Base-by-base conservation (phyloP, 768 basidiomycete species). In the Pholiota microspora region DNA sequence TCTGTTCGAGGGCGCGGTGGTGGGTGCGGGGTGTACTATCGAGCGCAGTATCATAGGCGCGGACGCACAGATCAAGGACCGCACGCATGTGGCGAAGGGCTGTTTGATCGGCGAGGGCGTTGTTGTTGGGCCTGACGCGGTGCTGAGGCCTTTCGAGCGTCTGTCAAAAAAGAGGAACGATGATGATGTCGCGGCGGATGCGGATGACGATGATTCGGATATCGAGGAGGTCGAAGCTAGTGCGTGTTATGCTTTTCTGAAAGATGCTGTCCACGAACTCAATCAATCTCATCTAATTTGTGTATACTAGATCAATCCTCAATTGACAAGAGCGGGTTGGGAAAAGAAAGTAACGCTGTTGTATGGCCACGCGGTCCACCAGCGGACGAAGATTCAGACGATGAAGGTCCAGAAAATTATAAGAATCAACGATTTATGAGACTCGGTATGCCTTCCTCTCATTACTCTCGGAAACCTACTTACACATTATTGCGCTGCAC, bases 61-160 rank as follows among this genome's bases (percentile, higher is more conserved):
- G 21, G 81, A 81, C 8, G 93, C 89, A n/a, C 70, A 71, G 28
- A 78, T 99, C 49, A 83, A 80, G 54, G 85, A 89, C 54, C 79
- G 78, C 40, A 83, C 83, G 51, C 71, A 66, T 4, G 73, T 99
- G n/a, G 81, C 82, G 9, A 76, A 75, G 29, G 96, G 97, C 0
- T 89, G 85, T 59, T 68, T 99, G 58, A 77, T 98, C 27, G 92
- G 85, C 0, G 89, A 94, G 59, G 86, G 82, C 15, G 94, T 95
- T 1, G 74, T 79, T 28, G 68, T 98, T 13, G 95, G 94, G 0
- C 85, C 86, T n/a, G 73, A 80, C 32, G 89, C 86, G 7, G 72
- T 64, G 40, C 64, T 97, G 46, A 71, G 73, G 44, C 81, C 84
- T 13, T 96, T 92, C 64, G 84, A 86, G 59, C 76, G 89, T 49